A percentile compares a stretch with the other conserved stretches of the same genome.
Conservation (phyloP, 495 filamentous ascomycete species). For the Penicillium lividum region DNA sequence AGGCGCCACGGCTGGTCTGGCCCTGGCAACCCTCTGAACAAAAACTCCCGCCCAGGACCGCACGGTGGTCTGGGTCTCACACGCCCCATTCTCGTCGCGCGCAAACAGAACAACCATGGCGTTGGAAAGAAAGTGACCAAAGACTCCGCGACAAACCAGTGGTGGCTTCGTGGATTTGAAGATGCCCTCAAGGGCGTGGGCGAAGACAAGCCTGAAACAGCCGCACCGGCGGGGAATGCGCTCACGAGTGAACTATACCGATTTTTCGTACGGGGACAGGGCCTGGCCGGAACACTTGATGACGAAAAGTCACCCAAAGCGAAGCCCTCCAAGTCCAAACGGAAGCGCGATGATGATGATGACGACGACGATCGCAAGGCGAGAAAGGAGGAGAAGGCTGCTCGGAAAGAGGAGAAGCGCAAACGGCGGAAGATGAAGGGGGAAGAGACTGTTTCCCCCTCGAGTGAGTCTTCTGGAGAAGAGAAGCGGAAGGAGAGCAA, state of each 20-base stretch:
- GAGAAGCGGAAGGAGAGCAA: conserved; percentile 27
- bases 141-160: conserved; percentile 62
- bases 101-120: conserved; percentile 68
- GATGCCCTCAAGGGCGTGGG: conserved; percentile 68
- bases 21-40: conserved; percentile 71
- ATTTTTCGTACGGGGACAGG: conserved; percentile 75
- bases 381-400: conserved; percentile 26
- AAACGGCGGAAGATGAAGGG: conserved; percentile 42
- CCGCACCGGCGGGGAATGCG: conserved; percentile 32
- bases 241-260: conserved; percentile 69
- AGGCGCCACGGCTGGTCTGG: conserved; percentile 78
- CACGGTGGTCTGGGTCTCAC: conserved; percentile 64
- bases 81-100: conserved; percentile 66
- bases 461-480: conserved; percentile 12
- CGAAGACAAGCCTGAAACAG: conserved; percentile 39
- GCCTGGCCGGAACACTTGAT: conserved; percentile 66
- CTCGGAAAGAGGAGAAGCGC: conserved; percentile 34
- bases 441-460: conserved; percentile 17
- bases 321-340: conserved; percentile 26
- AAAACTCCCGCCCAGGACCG: conserved; percentile 59
- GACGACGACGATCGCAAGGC: conserved; percentile 18
- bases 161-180: conserved; percentile 83
- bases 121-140: conserved; percentile 68
- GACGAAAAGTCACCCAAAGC: conserved; percentile 18
- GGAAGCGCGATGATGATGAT: conserved; percentile 26